Evolutionary conservation across 2,329 filamentous ascomycete genomes (phyloP).

Genomic region (Neopestalotiopsis rosae): DNA sequence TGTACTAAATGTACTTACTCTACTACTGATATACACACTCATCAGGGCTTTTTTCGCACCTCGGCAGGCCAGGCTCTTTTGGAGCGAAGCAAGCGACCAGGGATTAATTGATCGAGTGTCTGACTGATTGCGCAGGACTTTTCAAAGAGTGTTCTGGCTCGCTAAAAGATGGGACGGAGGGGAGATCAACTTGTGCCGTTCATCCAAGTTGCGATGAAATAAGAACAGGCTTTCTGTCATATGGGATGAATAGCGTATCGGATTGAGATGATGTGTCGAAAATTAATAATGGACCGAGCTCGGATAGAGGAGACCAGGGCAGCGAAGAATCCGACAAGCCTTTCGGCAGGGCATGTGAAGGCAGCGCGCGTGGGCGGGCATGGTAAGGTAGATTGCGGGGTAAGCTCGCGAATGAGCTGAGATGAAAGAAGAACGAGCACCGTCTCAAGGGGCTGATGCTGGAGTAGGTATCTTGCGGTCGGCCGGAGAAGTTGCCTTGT

Average conservation of each 20-base stretch:
- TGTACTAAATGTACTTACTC: neutral
- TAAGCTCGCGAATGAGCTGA: neutral
- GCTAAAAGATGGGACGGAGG: neutral
- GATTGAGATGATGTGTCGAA: slow-evolving; percentile 1
- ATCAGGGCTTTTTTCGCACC: neutral
- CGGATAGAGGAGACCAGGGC: neutral
- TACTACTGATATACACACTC: neutral
- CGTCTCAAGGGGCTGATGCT: neutral
- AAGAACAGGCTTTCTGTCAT: neutral
- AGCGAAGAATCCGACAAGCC: neutral
- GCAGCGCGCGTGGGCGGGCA: neutral
- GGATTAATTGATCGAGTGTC: neutral
- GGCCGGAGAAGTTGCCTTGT: neutral
- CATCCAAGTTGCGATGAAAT: neutral
- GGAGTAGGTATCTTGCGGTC: neutral
- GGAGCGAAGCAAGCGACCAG: neutral
- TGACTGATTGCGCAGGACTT: too few species aligned
- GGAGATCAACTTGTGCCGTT: neutral
- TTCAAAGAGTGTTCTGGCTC: neutral
- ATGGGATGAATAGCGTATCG: neutral
- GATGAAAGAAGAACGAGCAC: neutral
- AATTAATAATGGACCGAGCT: slow-evolving; percentile 2
- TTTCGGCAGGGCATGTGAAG: neutral
- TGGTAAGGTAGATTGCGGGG: neutral
- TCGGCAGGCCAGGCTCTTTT: slow-evolving; percentile 2